Base-by-base conservation (phyloP, 1,284 basidiomycete species). In the Thelephora terrestris region DNA sequence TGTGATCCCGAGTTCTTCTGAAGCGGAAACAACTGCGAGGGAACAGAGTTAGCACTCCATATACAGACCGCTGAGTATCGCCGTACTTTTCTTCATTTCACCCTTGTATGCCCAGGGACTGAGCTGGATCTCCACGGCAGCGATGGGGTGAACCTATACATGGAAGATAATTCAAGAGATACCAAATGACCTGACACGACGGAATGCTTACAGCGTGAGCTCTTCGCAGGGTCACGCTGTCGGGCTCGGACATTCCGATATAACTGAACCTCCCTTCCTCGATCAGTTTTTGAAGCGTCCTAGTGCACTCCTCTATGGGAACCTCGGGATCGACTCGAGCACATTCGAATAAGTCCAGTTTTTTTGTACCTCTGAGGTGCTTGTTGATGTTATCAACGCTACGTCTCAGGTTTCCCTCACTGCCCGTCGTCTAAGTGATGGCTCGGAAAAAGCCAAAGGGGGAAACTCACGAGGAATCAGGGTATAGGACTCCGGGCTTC, bases 161-260 rank as follows among this genome's bases (percentile, higher is more conserved):
- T 12, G 29, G 29, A n/a, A 18, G 34, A 17, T 3, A n/a, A n/a
- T n/a, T n/a, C n/a, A n/a, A n/a, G 32, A 44, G 25, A 23, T 27
- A 34, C 14, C 14, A 12, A 14, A 14, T 7, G 3, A 32, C 12
- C 3, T 14, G 29, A 12, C 14, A 3, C 29, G 18, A 2, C 12
- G 34, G n/a, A 5, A 18, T 16, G 44, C 57, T 46, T 21, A 71
- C 69, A 32, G 59, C 56, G 50, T 71, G 59, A 4, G 75, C 78
- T 18, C 70, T 67, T 35, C 74, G 64, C 6, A 80, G 61, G 0
- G 75, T 75, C n/a, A 61, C 66, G 14, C 71, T 72, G 3, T 63
- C 67, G 49, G 67, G 71, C 58, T 80, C 78, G 23, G 73, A 78
- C 48, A 78, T 58, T 1, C 76, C 75, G 24, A 78, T 73, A 56